Evolutionary conservation across 2,329 filamentous ascomycete genomes (phyloP), one percentile per base, ranked within the genome.

Genomic region (Claviceps pazoutovae): DNA sequence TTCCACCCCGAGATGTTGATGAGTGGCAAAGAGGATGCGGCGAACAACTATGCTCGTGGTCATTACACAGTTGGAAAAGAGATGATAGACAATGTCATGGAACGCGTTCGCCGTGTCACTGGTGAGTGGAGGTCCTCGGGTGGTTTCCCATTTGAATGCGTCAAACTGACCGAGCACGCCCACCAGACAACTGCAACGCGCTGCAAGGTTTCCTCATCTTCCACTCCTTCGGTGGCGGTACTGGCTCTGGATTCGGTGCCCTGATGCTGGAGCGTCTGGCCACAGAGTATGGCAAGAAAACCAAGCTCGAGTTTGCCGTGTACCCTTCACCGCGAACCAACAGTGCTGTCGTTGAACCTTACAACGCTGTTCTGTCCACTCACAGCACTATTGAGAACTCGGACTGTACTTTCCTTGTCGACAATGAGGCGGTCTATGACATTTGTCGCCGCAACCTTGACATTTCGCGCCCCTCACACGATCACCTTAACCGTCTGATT

Each of bases 1-100:
- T 86, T 84, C 74, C 82, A 86, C 70, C 82, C 82, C 46, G 82
- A 86, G 73, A 74, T 82, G 60, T 69, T 86, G 64, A 80, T 86
- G 65, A 85, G 78, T 67, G 82, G 82, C 69, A 86, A 86, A 75
- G 83, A 86, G 68, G 83, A 86, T 76, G 82, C 83, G 54, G 81
- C 82, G 71, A 86, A 86, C 73, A 86, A 86, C 75, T 86, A 86
- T 63, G 83, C 83, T 59, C 82, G 82, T 72, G 83, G 83, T 53
- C 82, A 86, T 71, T 86, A 86, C 71, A 86, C 83, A 60, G 81
- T 86, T 60, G 83, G 83, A 71, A 86, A 86, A 75, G 82, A 86
- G 73, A 82, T 84, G 78, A 78, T 84, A 51, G 82, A 86, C 65
- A 76, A 69, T 60, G 82, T 85, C 62, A 78, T 85, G 62, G 82